Base-by-base conservation (phyloP, 2,329 filamentous ascomycete genomes). In the Chaetomiaceae sp. region DNA sequence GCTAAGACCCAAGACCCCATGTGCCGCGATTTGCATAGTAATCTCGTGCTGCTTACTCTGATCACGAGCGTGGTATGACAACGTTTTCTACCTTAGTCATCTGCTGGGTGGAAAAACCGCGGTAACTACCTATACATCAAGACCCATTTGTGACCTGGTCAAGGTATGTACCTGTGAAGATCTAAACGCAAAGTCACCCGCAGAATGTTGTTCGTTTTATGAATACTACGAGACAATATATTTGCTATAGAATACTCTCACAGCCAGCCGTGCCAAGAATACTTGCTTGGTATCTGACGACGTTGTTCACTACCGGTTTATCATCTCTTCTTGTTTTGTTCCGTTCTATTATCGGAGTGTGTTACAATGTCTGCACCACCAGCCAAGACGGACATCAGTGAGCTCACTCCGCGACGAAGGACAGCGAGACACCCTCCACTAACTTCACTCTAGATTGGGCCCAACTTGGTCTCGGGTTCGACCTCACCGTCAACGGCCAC, bases 401-500 rank as follows among this genome's bases (percentile, higher is more conserved):
- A 37, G 44, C 23, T 16, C 27, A 30, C n/a, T 16, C 41, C 13
- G 8, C 10, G 41, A 23, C 25, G 14, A 44, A 30, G 10, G 16
- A 32, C 8, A 32, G 25, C 7, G 6, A 14, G 9, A 27, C 10
- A 25, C n/a, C 14, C n/a, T 20, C 20, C 13, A 21, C 38, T 41
- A 41, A 41, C 27, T 27, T 25, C 36, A 38, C 42, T 16, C 32
- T 8, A 47, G 44, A 47, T 23, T 47, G 44, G 44, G 27, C 44
- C 33, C 20, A 38, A 14, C 44, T 47, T 11, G 44, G 33, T 10
- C 44, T 47, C 9, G 32, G 21, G 18, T 37, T 37, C 21, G 33
- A 37, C 21, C 21, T 47, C 33, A 13, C 63, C 89, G 90, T 95
- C 66, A 95, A 95, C 65, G 91, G 91, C 62, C 91, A 96, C 73